Base-by-base conservation (phyloP, 1,284 basidiomycete genomes). In the Trichosporon sp. region DNA sequence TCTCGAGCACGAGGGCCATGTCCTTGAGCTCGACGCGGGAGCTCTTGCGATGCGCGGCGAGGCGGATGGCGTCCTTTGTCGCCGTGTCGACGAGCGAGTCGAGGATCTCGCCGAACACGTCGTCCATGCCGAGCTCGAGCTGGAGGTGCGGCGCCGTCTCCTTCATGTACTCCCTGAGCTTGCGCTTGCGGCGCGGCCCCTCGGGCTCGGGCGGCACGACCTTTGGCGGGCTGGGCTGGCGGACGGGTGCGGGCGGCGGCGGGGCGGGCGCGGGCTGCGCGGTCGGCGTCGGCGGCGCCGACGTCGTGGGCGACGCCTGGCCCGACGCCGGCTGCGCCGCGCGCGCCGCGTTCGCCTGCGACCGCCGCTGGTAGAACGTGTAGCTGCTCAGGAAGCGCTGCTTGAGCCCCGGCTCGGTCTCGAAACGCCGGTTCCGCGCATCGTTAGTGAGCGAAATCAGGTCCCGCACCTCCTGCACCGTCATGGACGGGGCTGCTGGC, bases 1-100 rank as follows among this genome's bases (percentile, higher is more conserved):
- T 69, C 27, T 78, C 78, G 75, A 69, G 70, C 35, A 75, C 77
- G 25, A 73, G 73, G 2, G 79, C 79, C 67, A 78, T 70, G 72
- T 82, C 80, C 64, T 75, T 79, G 34, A 78, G 32, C 70, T 80
- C 80, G 31, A 82, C 78, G 31, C 75, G 77, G 8, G 71, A 67
- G 3, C 71, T 68, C 53, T 69, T 73, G 3, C 80, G 73, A 71
- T 82, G 80, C 51, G 77, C 76, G 1, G 80, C 77, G 23, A 82
- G 65, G 34, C 77, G 75, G 18, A 75, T 66, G 0, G 74, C 73
- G 12, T 76, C 77, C 29, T 74, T 64, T 12, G 77, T 70, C 2
- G 73, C 75, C 44, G 75, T 74, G 0, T 74, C 73, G 2, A 81
- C 60, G 65, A 81, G 70, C 2, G 15, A 66, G 64, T 81, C 79